A percentile compares a stretch with the other conserved stretches of the same genome.
phyloP scores from a whole-genome alignment of 192 early-diverging fungal genomes.

The Obelidium mucronatum region DNA sequence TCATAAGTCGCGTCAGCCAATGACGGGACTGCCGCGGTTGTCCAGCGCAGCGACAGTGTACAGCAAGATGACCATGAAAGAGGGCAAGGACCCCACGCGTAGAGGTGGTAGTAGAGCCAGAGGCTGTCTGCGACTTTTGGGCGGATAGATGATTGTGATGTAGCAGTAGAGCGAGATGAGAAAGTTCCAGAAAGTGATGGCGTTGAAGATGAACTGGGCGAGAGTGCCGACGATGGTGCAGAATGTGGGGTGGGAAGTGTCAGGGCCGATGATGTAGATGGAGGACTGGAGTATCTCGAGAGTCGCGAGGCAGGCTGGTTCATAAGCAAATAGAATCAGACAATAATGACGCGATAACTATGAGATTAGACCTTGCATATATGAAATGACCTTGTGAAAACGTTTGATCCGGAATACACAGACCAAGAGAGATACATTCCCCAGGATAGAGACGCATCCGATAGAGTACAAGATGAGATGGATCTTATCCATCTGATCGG shows the following conservation, averaged over 20 bases:
- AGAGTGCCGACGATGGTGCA: slow-evolving; percentile 1
- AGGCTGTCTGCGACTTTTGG: not conserved
- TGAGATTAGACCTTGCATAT: not conserved
- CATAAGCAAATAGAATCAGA: not conserved
- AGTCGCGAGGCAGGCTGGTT: not conserved
- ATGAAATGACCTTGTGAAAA: not conserved
- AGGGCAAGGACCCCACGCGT: not conserved
- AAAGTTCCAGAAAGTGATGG: slow-evolving; percentile 17
- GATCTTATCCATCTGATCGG: too few relatives aligned
- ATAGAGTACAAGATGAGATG: too few relatives aligned
- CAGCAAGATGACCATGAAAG: too few relatives aligned
- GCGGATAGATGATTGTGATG: not conserved
- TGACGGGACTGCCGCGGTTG: not conserved
- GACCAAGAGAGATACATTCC: not conserved
- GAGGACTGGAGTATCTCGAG: not conserved
- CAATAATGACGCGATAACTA: not conserved
- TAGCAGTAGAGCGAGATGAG: slow-evolving; percentile 5
- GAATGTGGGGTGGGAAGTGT: not conserved
- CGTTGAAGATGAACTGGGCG: not conserved
- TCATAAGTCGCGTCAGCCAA: slow-evolving; percentile 22
- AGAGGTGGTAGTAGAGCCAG: not conserved
- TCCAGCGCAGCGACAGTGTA: too few relatives aligned
- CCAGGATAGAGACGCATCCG: not conserved
- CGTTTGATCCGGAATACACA: not conserved
- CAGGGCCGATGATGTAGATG: not conserved